Conservation (phyloP, 2,329 filamentous ascomycete genomes). For the Botrytis tulipae region DNA sequence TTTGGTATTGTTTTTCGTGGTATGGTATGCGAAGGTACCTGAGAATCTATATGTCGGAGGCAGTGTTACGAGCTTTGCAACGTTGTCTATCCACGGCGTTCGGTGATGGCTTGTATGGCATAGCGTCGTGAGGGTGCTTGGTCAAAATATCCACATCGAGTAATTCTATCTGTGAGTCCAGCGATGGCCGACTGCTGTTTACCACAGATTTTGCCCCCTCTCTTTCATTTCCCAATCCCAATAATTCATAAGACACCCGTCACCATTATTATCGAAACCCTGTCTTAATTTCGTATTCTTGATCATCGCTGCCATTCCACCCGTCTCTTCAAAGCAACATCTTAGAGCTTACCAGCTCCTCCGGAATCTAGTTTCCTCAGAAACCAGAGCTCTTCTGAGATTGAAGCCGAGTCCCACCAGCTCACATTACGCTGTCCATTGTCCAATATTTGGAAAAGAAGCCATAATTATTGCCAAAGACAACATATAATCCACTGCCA, state of each 20-base stretch:
- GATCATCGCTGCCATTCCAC: not conserved
- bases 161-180: not conserved
- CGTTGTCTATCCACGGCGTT: not conserved
- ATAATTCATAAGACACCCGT: not conserved
- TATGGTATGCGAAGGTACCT: not conserved
- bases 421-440: not conserved
- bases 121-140: not conserved
- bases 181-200: not conserved
- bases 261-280: not conserved
- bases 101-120: not conserved
- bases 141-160: not conserved
- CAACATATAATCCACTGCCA: not conserved
- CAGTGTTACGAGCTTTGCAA: not conserved
- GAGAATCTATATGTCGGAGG: not conserved
- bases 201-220: not conserved
- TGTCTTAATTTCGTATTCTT: not conserved
- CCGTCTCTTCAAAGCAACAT: not conserved
- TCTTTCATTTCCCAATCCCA: not conserved
- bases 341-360: not conserved
- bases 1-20: not conserved
- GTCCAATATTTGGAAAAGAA: not conserved
- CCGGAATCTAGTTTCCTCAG: not conserved
- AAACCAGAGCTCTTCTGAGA: not conserved
- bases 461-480: not conserved
- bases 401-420: not conserved